These are phyloP conservation scores for Colletotrichum filicis DNA, from an alignment of 2,329 filamentous ascomycete genomes.

Conservation along the genomic window DNA sequence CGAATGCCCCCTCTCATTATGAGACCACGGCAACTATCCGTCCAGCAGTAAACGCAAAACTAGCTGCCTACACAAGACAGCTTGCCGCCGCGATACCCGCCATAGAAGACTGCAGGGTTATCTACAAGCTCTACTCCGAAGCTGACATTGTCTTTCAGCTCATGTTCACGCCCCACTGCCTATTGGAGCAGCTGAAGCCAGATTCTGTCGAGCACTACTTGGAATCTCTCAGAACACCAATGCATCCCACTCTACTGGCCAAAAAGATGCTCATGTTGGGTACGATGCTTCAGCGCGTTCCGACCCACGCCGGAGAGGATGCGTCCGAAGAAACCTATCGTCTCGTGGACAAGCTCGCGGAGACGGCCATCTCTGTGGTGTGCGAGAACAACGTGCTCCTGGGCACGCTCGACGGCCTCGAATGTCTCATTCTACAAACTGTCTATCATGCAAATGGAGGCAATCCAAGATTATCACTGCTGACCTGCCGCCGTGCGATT, in stretches of 20 bases:
- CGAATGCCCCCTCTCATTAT: neutral
- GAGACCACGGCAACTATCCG: conserved; percentile 5
- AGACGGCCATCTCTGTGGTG: conserved; percentile 48
- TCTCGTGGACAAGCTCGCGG: conserved; percentile 42
- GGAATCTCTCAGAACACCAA: conserved; percentile 36
- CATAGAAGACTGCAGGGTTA: conserved; percentile 31
- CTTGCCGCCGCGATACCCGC: conserved; percentile 38
- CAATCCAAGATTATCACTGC: conserved; percentile 56
- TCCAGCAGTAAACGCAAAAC: conserved; percentile 20
- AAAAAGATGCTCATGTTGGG: conserved; percentile 51
- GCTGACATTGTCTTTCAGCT: conserved; percentile 39
- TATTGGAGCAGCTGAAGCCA: neutral
- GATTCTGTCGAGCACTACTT: conserved; percentile 25
- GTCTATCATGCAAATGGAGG: conserved; percentile 59
- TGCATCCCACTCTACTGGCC: conserved; percentile 54
- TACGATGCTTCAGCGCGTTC: conserved; percentile 47
- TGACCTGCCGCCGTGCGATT: conserved; percentile 56
- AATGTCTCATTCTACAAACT: conserved; percentile 59
- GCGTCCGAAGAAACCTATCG: conserved; percentile 28
- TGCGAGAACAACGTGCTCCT: conserved; percentile 58
- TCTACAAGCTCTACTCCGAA: conserved; percentile 26
- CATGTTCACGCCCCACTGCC: conserved; percentile 39
- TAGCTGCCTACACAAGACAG: conserved; percentile 14
- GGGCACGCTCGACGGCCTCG: conserved; percentile 56
- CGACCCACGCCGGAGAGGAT: conserved; percentile 41